Conservation (phyloP, 139 green algal species). For the Spirogloea muscicola region DNA sequence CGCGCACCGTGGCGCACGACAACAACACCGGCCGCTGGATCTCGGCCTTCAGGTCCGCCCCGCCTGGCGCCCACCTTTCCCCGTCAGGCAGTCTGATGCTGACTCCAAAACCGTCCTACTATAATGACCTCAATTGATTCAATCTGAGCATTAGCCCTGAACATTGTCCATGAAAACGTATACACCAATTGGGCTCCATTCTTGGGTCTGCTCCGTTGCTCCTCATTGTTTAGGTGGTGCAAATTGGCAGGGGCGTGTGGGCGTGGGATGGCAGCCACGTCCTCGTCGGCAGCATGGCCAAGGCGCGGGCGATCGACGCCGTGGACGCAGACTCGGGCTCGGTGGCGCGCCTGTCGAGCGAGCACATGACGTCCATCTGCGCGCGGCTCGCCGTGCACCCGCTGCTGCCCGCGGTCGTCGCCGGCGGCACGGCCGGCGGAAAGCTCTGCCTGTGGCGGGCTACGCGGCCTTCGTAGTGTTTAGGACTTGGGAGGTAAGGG, state of each 20-base stretch:
- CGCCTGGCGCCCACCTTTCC: neutral
- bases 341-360: conserved; percentile 34
- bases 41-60: conserved; percentile 37
- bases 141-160: neutral
- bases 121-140: too few relatives aligned
- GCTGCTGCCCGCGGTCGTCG: conserved; percentile 38
- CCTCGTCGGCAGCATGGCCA: conserved; percentile 57
- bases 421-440: conserved; percentile 50
- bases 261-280: conserved; percentile 30
- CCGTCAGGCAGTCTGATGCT: too few relatives aligned
- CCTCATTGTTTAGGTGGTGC: neutral
- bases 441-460: conserved; percentile 4
- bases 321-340: too few relatives aligned
- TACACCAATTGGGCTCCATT: too few relatives aligned
- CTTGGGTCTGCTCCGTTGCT: neutral
- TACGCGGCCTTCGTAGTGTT: too few relatives aligned
- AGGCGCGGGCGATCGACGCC: conserved; percentile 43
- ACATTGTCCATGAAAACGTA: neutral
- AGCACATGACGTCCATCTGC: conserved; percentile 58
- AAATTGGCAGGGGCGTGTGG: conserved; percentile 38
- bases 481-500: too few relatives aligned
- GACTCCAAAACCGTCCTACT: neutral
- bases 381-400: conserved; percentile 51
- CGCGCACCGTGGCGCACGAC: conserved; percentile 49
- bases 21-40: conserved; percentile 65